Evolutionary conservation across 306 rosid species (phyloP), one percentile per base, ranked within the genome.

Genomic region (Pueraria montana): DNA sequence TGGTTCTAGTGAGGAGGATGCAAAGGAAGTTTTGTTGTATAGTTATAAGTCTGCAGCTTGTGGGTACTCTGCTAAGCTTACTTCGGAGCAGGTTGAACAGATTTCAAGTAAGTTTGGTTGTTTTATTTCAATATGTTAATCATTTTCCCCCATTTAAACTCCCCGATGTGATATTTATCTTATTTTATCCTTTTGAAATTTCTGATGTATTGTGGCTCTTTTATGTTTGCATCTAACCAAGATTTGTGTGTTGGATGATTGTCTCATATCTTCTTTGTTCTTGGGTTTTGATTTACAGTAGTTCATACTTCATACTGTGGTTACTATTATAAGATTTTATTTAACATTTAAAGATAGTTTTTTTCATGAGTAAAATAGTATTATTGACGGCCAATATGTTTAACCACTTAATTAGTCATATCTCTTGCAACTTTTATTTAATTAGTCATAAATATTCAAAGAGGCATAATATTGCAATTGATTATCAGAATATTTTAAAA

Each of bases 61-160:
- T 88, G 98, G 98, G 30, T 95, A 93, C 90, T 91, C 98, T 27
- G 97, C 98, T 14, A 95, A 90, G 91, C 97, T 95, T 66, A 70
- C 89, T 72, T 87, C 83, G 5, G 81, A 87, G 16, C 89, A 87
- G 64, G 89, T 87, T 76, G 82, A 69, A 45, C 83, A 87, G 20
- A 80, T 87, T 65, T 83, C 89, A 76, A 76, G 89, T 87, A 46
- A 91, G 97, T 79, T 43, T 16, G 17, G 21, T 21, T 36, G 38
- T 27, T n/a, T n/a, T n/a, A n/a, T 27, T 27, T 1, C 3, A 27
- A 27, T 27, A 27, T 27, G 3, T 3, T 27, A 1, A 3, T 27
- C 32, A 27, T 27, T 27, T 27, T n/a, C 32, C 32, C 32, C 32
- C 32, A 1, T 27, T 27, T 27, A 27, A 27, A 27, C 32, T 27